These are phyloP conservation scores for Xylogone sp. DNA, from an alignment of 2,329 filamentous ascomycete genomes.

Conservation along the genomic window DNA sequence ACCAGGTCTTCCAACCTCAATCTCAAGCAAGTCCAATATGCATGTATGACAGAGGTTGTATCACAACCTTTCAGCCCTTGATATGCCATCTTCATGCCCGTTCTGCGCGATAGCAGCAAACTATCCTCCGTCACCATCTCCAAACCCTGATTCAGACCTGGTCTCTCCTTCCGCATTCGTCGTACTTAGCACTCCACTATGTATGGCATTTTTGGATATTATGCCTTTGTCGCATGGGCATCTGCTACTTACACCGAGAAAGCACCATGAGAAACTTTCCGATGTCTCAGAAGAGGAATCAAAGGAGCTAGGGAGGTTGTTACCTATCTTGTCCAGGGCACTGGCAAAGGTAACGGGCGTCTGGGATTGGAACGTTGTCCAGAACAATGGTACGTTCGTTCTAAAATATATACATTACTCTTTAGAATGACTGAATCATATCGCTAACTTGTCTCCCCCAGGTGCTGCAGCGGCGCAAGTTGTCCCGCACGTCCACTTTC, in stretches of 20 bases:
- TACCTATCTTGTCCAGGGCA: conserved; percentile 70
- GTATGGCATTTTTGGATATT: conserved; percentile 91
- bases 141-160: conserved; percentile 24
- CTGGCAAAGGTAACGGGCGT: conserved; percentile 67
- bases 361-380: conserved; percentile 90
- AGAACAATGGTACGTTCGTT: conserved; percentile 70
- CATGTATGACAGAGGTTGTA: not conserved
- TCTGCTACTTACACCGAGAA: conserved; percentile 74
- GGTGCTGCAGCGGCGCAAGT: conserved; percentile 85
- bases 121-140: conserved; percentile 38
- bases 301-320: conserved; percentile 60
- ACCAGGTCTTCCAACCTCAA: not conserved
- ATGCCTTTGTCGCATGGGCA: conserved; percentile 82
- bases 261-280: conserved; percentile 73
- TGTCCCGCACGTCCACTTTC: conserved; percentile 91
- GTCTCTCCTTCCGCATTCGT: conserved; percentile 49
- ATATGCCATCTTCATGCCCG: conserved; percentile 40
- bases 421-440: conserved; percentile 1
- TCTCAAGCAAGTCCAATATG: not conserved
- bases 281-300: conserved; percentile 63
- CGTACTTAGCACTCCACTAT: conserved; percentile 71
- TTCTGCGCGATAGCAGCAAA: conserved; percentile 57
- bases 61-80: conserved; percentile 10
- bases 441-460: conserved; percentile 22
- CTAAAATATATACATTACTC: not conserved